Percentiles rank a stretch among this genome's conserved stretches.
Conservation (phyloP, 2,329 filamentous ascomycete genomes). For the Ustulina deusta region DNA sequence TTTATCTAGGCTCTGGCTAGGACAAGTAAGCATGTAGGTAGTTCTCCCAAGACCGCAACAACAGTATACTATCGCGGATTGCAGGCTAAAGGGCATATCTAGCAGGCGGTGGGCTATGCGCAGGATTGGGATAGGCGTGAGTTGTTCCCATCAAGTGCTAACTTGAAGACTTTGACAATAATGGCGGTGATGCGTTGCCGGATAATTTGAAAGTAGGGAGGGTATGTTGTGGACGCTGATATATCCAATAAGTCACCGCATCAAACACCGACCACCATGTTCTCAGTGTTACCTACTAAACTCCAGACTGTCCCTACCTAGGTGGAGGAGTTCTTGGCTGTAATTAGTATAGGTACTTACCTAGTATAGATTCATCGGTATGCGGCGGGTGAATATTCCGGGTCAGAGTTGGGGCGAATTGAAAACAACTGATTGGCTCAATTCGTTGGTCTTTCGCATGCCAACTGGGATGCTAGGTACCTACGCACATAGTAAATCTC, state of each 20-base stretch:
- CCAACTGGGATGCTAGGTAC: slow-evolving; percentile 8
- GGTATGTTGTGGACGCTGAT: too few species aligned
- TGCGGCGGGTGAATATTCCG: slow-evolving; percentile 36
- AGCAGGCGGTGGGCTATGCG: too few species aligned
- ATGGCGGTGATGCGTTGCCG: slow-evolving; percentile 13
- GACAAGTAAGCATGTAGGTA: slow-evolving; percentile 12
- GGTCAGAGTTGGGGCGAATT: not conserved
- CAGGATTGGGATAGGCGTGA: not conserved
- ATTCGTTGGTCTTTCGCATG: not conserved
- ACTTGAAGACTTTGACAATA: slow-evolving; percentile 8
- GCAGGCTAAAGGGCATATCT: too few species aligned
- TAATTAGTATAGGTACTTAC: not conserved
- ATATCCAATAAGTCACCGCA: too few species aligned
- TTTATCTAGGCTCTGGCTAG: not conserved
- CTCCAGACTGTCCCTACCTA: not conserved
- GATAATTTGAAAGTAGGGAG: too few species aligned
- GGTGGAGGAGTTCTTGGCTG: not conserved
- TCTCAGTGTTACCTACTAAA: too few species aligned
- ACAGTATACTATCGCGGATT: slow-evolving; percentile 1
- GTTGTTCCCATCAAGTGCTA: slow-evolving; percentile 6
- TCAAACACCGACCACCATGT: too few species aligned
- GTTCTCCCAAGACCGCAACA: slow-evolving; percentile 5
- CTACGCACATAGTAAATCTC: too few species aligned
- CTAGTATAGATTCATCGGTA: slow-evolving; percentile 10
- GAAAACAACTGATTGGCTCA: slow-evolving; percentile 18